phyloP scores from a whole-genome alignment of 768 basidiomycete genomes.

The Pilatotrama ljubarskyi region DNA sequence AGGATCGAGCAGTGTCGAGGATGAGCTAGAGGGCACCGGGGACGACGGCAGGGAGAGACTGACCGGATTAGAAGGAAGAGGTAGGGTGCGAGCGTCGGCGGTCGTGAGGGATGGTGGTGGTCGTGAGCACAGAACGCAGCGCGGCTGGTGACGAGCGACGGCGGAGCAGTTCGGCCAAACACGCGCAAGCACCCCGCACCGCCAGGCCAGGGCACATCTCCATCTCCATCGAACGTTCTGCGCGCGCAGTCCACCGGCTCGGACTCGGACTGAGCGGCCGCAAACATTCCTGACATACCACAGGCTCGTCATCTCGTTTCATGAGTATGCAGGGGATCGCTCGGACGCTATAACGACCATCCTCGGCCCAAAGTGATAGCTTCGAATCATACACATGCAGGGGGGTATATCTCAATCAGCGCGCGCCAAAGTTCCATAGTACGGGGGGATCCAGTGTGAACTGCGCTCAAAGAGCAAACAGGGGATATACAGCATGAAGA shows the following conservation, averaged over 20 bases:
- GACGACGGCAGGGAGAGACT: slow-evolving; percentile 3
- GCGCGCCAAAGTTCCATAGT: neutral
- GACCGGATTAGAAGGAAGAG: slow-evolving; percentile 17
- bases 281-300: neutral
- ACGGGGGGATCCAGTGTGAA: neutral
- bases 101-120: slow-evolving; percentile 21
- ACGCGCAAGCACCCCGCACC: slow-evolving; percentile 23
- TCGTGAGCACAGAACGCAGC: slow-evolving; percentile 7
- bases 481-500: slow-evolving; percentile 1
- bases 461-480: neutral
- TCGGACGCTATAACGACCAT: neutral
- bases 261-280: neutral
- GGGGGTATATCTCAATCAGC: slow-evolving; percentile 7
- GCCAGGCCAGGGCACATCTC: neutral
- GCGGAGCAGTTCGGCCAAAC: slow-evolving; percentile 19
- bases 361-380: neutral
- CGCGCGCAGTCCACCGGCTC: slow-evolving; percentile 1
- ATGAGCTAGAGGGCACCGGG: slow-evolving; percentile 3
- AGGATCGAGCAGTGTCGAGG: neutral
- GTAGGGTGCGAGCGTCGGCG: slow-evolving; percentile 18
- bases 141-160: slow-evolving; percentile 22
- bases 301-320: neutral
- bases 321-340: no score
- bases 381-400: slow-evolving; percentile 4
- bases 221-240: neutral